Evolutionary conservation across 345 rosid species (phyloP), one percentile per base, ranked within the genome.

Genomic region (Euphorbia tirucalli): DNA sequence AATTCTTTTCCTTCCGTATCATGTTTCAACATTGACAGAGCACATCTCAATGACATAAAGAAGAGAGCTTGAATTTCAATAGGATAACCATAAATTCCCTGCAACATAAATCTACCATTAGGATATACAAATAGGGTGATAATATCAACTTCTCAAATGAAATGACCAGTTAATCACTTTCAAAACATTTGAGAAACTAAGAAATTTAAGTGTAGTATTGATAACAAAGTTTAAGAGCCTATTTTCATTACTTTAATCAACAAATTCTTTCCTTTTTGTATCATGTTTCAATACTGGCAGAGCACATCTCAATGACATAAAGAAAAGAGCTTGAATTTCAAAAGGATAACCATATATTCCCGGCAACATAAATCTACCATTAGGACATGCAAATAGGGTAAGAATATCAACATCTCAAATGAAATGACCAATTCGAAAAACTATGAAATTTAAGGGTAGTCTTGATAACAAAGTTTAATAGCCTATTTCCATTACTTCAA

Each of bases 51-150:
- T 22, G 97, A 89, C 97, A 91, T 87, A 74, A 86, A 87, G 73
- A 91, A 91, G 25, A 91, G 94, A 32, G 97, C 90, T 83, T 91
- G 97, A 57, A 89, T 91, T 76, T 91, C 97, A 1, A 91, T 89
- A 21, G 93, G 97, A 75, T 89, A 87, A 64, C 94, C 94, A 69
- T 91, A 89, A 65, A 91, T 71, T 31, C 92, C 94, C 96, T 91
- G 87, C 39, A 77, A 78, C 57, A 79, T 31, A 75, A 66, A 32
- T 60, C 66, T 32, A 28, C 25, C 46, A 37, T 52, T 41, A 63
- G 60, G 28, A 54, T 14, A 69, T 59, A 19, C 27, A 28, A 18
- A 66, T 19, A 39, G 15, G 41, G 39, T 21, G 49, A 59, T 22
- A 37, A 11, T 13, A 27, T 28, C 31, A 52, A 43, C 44, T n/a